Conservation (phyloP, 2,329 filamentous ascomycete species). For the Penicillium verrucosum region DNA sequence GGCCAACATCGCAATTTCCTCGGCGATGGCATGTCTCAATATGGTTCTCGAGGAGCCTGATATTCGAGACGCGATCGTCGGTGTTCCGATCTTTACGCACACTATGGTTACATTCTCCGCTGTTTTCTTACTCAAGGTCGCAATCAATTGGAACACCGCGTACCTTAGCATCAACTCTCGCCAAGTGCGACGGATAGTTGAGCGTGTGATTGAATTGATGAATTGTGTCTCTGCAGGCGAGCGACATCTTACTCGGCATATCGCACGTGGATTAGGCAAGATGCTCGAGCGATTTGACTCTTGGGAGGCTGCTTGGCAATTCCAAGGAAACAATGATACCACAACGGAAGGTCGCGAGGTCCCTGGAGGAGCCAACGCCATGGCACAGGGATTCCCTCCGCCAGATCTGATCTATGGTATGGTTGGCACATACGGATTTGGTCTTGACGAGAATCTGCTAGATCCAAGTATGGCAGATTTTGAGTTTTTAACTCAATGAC, state of each 20-base stretch:
- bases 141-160: slow-evolving; percentile 44
- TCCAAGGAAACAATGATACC: slow-evolving; percentile 13
- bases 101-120: slow-evolving; percentile 48
- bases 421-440: slow-evolving; percentile 45
- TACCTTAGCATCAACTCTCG: slow-evolving; percentile 41
- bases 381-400: slow-evolving; percentile 42
- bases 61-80: slow-evolving; percentile 49
- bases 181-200: slow-evolving; percentile 38
- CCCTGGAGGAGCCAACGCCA: slow-evolving; percentile 42
- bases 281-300: slow-evolving; percentile 43
- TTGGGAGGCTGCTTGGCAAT: slow-evolving; percentile 37
- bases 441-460: slow-evolving; percentile 41
- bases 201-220: slow-evolving; percentile 41
- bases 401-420: slow-evolving; percentile 44
- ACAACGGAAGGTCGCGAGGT: slow-evolving; percentile 26
- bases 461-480: slow-evolving; percentile 44
- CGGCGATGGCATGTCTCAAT: slow-evolving; percentile 47
- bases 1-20: slow-evolving; percentile 48
- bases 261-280: slow-evolving; percentile 41
- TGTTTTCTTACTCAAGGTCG: slow-evolving; percentile 46
- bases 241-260: slow-evolving; percentile 41
- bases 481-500: slow-evolving; percentile 37
- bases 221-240: slow-evolving; percentile 43
- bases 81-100: slow-evolving; percentile 47
- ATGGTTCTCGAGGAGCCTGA: slow-evolving; percentile 48